Base-by-base conservation (phyloP, 805 yeast species). In the Komagataella phaffii region DNA sequence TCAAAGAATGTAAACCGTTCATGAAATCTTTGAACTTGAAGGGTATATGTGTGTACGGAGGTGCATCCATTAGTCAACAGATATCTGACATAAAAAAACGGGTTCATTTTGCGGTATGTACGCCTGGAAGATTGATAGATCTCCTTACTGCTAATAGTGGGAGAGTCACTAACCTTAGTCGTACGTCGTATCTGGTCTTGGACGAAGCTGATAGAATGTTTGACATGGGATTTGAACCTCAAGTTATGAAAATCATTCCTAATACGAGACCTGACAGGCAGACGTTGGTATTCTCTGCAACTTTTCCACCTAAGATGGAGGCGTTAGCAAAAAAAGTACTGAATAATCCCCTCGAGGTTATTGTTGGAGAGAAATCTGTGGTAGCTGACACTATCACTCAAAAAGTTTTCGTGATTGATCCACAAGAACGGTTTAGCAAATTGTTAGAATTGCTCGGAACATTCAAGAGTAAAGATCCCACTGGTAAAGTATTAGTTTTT, bases 201-300 rank as follows among this genome's bases (percentile, higher is more conserved):
- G 99, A 93, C 63, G 99, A 93, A 62, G 97, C 98, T 1, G 99
- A 93, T 65, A 69, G 99, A 56, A 82, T 93, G 85, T 91, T 91
- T 68, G 99, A 93, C 64, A 71, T 93, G 76, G 99, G 99, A 1
- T 93, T 93, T 67, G 98, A 88, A 59, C 98, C 99, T 0, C 99
- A 93, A 62, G 88, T 93, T 3, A 80, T 77, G 57, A 87, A 88
- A 59, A 83, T 93, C 19, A 72, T 89, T 61, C 72, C 77, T 14
- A 84, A 85, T 44, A 74, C 88, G 2, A 72, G 97, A 49, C 93
- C 93, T 0, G 96, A 90, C 61, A 72, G 85, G 49, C 98, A 91
- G 61, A 85, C 93, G 17, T 91, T 90, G 3, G 67, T 93, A 23
- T 93, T 91, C 62, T 88, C 96, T 8, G 99, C 99, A 0, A 93